Base-by-base conservation (phyloP, 225 moss, liverwort and hornwort genomes). In the Antitrichia curtipendula region DNA sequence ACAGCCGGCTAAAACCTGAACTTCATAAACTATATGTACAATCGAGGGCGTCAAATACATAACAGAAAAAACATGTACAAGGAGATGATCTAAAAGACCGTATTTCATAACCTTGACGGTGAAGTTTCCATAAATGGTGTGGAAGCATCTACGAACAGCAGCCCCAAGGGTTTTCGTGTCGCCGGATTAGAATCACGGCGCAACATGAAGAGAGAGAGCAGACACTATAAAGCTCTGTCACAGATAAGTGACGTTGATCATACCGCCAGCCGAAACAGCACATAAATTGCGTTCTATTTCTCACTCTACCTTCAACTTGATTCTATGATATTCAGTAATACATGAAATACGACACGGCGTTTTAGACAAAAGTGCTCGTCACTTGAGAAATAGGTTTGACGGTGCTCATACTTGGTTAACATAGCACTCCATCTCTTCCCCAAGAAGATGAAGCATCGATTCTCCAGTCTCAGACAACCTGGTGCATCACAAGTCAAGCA, bases 381-480 rank as follows among this genome's bases (percentile, higher is more conserved):
- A 56, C 68, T 76, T 75, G 32, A 84, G 58, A 86, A 86, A 81
- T 47, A 81, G 77, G 76, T 53, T 86, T 84, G 85, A 85, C 70
- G 58, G 76, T 89, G 87, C 62, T 70, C 77, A 85, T 57, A 76
- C 86, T 84, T 68, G 69, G 80, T 61, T 59, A 65, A 69, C 34
- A 70, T 62, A 60, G 84, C 84, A 68, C 60, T 60, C 59, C 58
- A 71, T 84, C 91, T 81, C 84, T 69, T 86, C 77, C 61, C 81
- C 70, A 19, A 45, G 56, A 84, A 53, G 53, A 54, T 75, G 49
- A 56, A 62, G 84, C 54, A 38, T 81, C 78, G 25, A 71, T 81
- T 84, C 75, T 87, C 86, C 31, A 61, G 80, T 73, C 58, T 86
- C 85, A 79, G 86, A 52, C 73, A 86, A 84, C 84, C 91, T 89